phyloP scores from a whole-genome alignment of 148 eudicot genomes.

The Chenopodium formosanum region DNA sequence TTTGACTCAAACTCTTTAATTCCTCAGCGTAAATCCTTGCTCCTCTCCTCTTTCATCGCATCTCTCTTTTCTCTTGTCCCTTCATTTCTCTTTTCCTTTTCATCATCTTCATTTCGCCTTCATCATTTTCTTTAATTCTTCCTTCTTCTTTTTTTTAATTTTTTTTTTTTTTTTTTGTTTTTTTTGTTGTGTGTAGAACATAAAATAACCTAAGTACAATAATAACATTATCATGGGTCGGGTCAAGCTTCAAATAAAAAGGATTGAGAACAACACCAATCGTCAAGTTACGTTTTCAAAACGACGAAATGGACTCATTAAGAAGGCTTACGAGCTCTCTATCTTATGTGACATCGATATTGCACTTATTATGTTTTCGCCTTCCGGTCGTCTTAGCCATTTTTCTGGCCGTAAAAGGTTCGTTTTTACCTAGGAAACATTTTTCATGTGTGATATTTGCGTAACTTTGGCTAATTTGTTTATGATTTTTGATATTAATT shows the following conservation, averaged over 20 bases:
- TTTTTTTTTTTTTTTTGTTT: not conserved
- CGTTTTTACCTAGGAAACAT: not conserved
- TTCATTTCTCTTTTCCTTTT: slow-evolving; percentile 1
- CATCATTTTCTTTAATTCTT: not conserved
- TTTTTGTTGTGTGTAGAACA: not conserved
- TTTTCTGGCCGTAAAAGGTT: slow-evolving; percentile 73
- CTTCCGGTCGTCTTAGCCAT: slow-evolving; percentile 64
- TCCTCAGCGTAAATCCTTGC: slow-evolving; percentile 11
- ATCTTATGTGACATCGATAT: slow-evolving; percentile 77
- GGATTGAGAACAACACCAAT: slow-evolving; percentile 65
- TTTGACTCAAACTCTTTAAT: not conserved
- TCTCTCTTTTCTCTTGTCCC: slow-evolving; percentile 26
- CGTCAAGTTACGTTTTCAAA: slow-evolving; percentile 92
- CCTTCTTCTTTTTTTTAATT: no score
- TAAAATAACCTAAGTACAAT: not conserved
- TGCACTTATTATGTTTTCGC: slow-evolving; percentile 77
- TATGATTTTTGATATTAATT: not conserved
- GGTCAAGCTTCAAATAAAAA: slow-evolving; percentile 67
- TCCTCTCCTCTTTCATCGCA: slow-evolving; percentile 24
- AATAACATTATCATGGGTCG: slow-evolving; percentile 50
- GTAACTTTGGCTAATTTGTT: not conserved
- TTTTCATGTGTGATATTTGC: not conserved
- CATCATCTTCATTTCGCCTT: not conserved
- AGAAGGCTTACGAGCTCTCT: slow-evolving; percentile 78
- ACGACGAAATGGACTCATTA: slow-evolving; percentile 78